Evolutionary conservation across 345 rosid species (phyloP).

Genomic region (Tarenaya hassleriana): DNA sequence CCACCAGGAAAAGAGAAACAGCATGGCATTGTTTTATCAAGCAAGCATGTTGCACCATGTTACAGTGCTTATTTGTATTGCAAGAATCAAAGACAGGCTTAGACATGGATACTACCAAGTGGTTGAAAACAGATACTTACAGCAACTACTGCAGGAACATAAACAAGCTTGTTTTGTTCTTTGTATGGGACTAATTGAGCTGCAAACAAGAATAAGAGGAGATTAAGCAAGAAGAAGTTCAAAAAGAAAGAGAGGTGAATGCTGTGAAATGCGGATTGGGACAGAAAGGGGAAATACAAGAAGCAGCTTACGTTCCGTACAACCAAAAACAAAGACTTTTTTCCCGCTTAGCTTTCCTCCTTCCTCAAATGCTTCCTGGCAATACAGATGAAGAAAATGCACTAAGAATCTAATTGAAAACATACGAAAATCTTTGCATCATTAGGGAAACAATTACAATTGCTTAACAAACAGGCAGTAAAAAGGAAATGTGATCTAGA

Average conservation of each 20-base stretch:
- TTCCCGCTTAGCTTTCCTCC: constrained; percentile 65
- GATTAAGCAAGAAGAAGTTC: constrained; percentile 5
- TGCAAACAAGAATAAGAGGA: constrained; percentile 32
- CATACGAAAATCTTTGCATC: background rate
- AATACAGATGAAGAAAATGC: constrained; percentile 19
- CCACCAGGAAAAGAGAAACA: constrained; percentile 4
- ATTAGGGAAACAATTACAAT: background rate
- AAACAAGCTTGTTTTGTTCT: constrained; percentile 42
- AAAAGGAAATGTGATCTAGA: constrained; percentile 1
- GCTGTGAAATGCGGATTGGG: background rate
- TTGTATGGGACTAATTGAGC: constrained; percentile 78
- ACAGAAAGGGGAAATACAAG: constrained; percentile 8
- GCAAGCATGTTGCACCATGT: background rate
- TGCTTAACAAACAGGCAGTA: constrained; percentile 7
- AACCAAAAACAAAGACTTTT: constrained; percentile 79
- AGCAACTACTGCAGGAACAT: constrained; percentile 77
- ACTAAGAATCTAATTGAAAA: constrained; percentile 16
- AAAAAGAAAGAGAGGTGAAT: constrained; percentile 1
- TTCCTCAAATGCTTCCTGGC: constrained; percentile 83
- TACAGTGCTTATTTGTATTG: background rate
- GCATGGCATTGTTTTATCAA: background rate
- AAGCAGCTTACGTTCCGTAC: constrained; percentile 80
- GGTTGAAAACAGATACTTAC: constrained; percentile 45
- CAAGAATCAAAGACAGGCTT: background rate
- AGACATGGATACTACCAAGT: background rate